Base-by-base conservation (phyloP, 768 basidiomycete species). In the Suillus clintonianus region DNA sequence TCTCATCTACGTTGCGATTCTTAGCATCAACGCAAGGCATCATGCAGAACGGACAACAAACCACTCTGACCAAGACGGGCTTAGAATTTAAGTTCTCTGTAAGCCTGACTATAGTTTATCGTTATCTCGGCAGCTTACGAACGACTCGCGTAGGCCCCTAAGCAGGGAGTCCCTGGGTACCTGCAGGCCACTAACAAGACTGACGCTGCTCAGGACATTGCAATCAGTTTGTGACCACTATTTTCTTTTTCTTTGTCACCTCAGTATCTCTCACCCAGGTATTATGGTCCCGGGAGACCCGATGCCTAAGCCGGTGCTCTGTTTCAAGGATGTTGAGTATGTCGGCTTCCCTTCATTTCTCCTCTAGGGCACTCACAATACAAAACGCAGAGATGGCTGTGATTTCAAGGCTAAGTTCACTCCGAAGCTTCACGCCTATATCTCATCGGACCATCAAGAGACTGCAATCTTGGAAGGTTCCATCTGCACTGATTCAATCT, bases 401-500 rank as follows among this genome's bases (percentile, higher is more conserved):
- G 5, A 6, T 5, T 17, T 36, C 32, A 17, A 2, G 8, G 32
- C 54, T 19, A 34, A 32, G 30, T 56, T 56, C 55, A 56, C 55
- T 13, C 32, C 32, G 55, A 56, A 34, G 34, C 34, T 34, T 34
- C 53, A 24, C 4, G 53, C 53, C 53, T 55, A 55, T 24, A 55
- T 55, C 27, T 24, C 27, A 10, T 55, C 53, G 9, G 53, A 55
- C 53, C 30, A 56, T 56, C 54, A 56, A 39, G 54, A 55, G 54
- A 14, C 30, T 9, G 5, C 24, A 34, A 56, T 34, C 5, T 17
- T 32, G 54, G 13, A 39, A 24, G 30, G 5, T 24, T 30, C 14
- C 30, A 56, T 56, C 54, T 5, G 6, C n/a, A 56, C 30, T 7
- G 37, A 32, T 34, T 4, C 14, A 27, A 56, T 56, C 54, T 56